These are phyloP conservation scores for Handroanthus guayacan DNA, from an alignment of 257 asterid species.

Conservation along the genomic window DNA sequence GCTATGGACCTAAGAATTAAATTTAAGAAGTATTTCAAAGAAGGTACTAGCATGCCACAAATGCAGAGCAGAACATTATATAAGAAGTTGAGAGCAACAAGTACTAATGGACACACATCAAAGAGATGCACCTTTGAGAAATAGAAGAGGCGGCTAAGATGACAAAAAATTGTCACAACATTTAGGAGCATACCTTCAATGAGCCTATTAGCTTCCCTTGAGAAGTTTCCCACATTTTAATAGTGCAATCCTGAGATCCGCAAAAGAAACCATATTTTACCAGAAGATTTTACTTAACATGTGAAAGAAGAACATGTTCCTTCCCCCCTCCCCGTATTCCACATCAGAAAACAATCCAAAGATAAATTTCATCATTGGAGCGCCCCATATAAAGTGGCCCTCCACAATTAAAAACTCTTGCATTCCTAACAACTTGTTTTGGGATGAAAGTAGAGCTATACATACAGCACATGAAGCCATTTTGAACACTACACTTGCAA, in stretches of 20 bases:
- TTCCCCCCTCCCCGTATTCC: slow-evolving; percentile 12
- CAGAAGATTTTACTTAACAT: slow-evolving; percentile 11
- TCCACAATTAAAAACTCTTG: not conserved
- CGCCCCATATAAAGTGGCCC: slow-evolving; percentile 7
- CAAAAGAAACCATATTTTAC: slow-evolving; percentile 32
- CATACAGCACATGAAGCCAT: slow-evolving; percentile 24
- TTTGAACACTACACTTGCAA: not conserved
- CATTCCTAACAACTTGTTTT: slow-evolving; percentile 23
- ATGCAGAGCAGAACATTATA: not conserved
- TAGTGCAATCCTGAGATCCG: slow-evolving; percentile 96
- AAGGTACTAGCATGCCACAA: not conserved
- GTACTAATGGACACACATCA: not conserved
- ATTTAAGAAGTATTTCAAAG: not conserved
- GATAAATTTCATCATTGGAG: slow-evolving; percentile 17
- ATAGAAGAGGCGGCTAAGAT: not conserved
- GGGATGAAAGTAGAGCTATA: slow-evolving; percentile 3
- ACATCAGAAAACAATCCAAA: slow-evolving; percentile 15
- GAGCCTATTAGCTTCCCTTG: slow-evolving; percentile 92
- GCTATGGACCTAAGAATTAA: not conserved
- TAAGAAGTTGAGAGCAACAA: not conserved
- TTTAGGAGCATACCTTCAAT: slow-evolving; percentile 63
- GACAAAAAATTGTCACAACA: not conserved
- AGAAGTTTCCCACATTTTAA: slow-evolving; percentile 92
- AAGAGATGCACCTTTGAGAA: slow-evolving; percentile 20
- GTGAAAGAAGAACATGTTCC: slow-evolving; percentile 20